These are phyloP conservation scores for Cyclotella distinguenda DNA, from an alignment of 108 stramenopile genomes.

Conservation along the genomic window DNA sequence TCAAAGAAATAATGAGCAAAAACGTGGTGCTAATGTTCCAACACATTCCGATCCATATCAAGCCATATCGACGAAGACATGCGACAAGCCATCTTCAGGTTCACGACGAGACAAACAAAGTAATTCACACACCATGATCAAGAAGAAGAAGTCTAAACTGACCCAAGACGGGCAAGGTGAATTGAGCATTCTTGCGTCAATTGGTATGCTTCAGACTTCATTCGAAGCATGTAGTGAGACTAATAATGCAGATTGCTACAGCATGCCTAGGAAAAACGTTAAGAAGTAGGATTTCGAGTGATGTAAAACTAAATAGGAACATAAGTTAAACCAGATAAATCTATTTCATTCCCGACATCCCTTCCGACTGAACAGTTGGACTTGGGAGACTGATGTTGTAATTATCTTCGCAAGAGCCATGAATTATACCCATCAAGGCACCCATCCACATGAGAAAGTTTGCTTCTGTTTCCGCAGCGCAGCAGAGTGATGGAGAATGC, in stretches of 20 bases:
- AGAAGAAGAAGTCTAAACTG: slow-evolving; percentile 27
- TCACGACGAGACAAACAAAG: not conserved
- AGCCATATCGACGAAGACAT: not conserved
- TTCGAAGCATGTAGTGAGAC: not conserved
- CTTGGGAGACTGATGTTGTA: not conserved
- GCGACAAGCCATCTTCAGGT: not conserved
- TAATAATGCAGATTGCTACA: not conserved
- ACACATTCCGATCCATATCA: not conserved
- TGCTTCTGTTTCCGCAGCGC: slow-evolving; percentile 38
- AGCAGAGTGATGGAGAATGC: slow-evolving; percentile 38
- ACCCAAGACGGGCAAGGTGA: slow-evolving; percentile 38
- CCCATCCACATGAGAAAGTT: slow-evolving; percentile 44
- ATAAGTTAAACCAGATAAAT: not conserved
- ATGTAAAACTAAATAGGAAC: too few relatives aligned
- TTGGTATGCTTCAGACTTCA: slow-evolving; percentile 18
- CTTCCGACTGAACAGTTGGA: not conserved
- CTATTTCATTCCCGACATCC: not conserved
- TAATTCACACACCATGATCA: not conserved
- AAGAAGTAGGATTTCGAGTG: too few relatives aligned
- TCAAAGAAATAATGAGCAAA: not conserved
- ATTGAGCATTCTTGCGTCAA: slow-evolving; percentile 38
- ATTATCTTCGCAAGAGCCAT: slow-evolving; percentile 7
- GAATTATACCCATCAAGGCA: slow-evolving; percentile 27
- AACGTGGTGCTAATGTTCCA: not conserved
- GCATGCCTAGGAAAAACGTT: not conserved